These are phyloP conservation scores for Alternaria novae-zelandiae DNA, from an alignment of 2,329 filamentous ascomycete species.

Conservation along the genomic window DNA sequence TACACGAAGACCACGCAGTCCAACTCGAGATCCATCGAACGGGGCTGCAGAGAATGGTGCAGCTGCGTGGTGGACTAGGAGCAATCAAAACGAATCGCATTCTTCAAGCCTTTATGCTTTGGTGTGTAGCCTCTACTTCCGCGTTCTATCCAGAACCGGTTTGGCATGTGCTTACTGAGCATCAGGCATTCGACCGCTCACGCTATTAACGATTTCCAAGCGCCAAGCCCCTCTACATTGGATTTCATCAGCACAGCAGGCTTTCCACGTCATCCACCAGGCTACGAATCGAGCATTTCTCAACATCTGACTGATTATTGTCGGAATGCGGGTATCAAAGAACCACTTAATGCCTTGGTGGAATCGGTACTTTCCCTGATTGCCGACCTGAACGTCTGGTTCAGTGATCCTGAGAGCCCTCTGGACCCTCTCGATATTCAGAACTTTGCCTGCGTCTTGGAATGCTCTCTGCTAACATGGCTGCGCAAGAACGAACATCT, in stretches of 20 bases:
- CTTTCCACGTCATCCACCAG: slow-evolving; percentile 38
- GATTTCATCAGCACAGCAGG: slow-evolving; percentile 37
- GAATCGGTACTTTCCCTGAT: slow-evolving; percentile 40
- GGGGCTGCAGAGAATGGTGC: slow-evolving; percentile 44
- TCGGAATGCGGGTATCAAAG: slow-evolving; percentile 33
- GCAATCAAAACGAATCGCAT: slow-evolving; percentile 46
- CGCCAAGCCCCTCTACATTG: slow-evolving; percentile 39
- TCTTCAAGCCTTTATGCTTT: slow-evolving; percentile 51
- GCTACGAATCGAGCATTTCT: slow-evolving; percentile 37
- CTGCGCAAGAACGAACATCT: slow-evolving; percentile 34
- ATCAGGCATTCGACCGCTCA: slow-evolving; percentile 49
- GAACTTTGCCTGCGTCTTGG: slow-evolving; percentile 44
- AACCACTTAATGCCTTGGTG: slow-evolving; percentile 36
- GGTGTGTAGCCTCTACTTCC: slow-evolving; percentile 35
- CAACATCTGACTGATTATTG: slow-evolving; percentile 41
- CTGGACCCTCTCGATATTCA: slow-evolving; percentile 47
- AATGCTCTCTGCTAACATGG: slow-evolving; percentile 43
- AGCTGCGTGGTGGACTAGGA: slow-evolving; percentile 42
- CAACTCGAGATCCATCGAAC: slow-evolving; percentile 43
- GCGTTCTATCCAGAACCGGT: slow-evolving; percentile 23
- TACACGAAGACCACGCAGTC: slow-evolving; percentile 37
- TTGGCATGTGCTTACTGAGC: slow-evolving; percentile 48
- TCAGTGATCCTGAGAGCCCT: slow-evolving; percentile 34
- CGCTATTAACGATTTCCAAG: slow-evolving; percentile 44
- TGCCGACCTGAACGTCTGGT: slow-evolving; percentile 46